phyloP scores from a whole-genome alignment of 2,329 filamentous ascomycete genomes.

The Aureobasidium sp. region DNA sequence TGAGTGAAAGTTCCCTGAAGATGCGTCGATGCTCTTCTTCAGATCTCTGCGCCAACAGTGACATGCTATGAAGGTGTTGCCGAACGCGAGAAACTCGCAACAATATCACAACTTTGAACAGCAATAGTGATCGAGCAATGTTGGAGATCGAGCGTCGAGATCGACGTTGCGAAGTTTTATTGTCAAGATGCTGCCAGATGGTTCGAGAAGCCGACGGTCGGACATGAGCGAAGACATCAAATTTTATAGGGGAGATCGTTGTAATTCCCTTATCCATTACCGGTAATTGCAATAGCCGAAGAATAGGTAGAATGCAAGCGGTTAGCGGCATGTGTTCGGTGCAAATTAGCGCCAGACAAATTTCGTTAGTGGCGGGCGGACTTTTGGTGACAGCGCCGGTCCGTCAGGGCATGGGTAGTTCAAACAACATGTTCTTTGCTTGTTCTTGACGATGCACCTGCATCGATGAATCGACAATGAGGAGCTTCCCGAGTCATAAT shows the following conservation, averaged over 20 bases:
- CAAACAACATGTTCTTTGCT: background rate
- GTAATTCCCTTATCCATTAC: background rate
- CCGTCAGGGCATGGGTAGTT: background rate
- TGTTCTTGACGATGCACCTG: background rate
- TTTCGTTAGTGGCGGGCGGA: constrained; percentile 9
- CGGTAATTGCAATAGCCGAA: background rate
- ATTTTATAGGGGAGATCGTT: background rate
- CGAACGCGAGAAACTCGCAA: background rate
- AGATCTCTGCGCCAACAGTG: background rate
- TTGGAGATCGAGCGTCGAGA: background rate
- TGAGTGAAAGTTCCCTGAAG: background rate
- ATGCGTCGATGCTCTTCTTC: background rate
- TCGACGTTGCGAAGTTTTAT: background rate
- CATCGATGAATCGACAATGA: background rate
- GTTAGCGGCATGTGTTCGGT: background rate
- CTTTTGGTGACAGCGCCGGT: background rate
- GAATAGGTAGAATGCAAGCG: background rate
- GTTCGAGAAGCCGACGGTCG: background rate
- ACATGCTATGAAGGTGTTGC: background rate
- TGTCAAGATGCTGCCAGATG: background rate
- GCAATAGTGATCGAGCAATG: background rate
- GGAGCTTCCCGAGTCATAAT: background rate
- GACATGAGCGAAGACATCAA: background rate
- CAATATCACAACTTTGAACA: background rate
- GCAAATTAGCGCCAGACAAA: constrained; percentile 2